phyloP scores from a whole-genome alignment of 1,284 basidiomycete species.

The Termitomyces sp. region DNA sequence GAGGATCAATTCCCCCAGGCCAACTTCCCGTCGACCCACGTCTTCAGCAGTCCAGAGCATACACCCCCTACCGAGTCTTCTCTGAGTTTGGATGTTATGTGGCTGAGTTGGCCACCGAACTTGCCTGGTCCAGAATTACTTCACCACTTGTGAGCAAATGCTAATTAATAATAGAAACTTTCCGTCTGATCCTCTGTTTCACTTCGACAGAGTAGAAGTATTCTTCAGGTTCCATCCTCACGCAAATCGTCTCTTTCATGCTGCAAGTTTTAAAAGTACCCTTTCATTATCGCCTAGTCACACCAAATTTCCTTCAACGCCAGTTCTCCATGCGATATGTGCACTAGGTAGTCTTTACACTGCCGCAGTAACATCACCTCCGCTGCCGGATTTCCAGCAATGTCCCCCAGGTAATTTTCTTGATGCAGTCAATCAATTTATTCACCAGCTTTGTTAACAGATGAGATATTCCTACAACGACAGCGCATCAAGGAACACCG shows the following conservation, averaged over 20 bases:
- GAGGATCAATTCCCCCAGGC: slow-evolving; percentile 22
- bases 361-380: slow-evolving; percentile 49
- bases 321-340: slow-evolving; percentile 72
- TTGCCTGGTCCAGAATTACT: slow-evolving; percentile 57
- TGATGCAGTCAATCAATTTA: not conserved
- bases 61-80: slow-evolving; percentile 8
- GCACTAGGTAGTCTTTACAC: slow-evolving; percentile 68
- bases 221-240: slow-evolving; percentile 73
- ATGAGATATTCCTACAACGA: slow-evolving; percentile 49
- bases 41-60: not conserved
- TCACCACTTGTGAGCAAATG: slow-evolving; percentile 52
- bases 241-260: slow-evolving; percentile 60
- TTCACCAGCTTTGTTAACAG: slow-evolving; percentile 21
- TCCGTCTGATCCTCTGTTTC: slow-evolving; percentile 4
- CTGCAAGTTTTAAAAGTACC: slow-evolving; percentile 56
- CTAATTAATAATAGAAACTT: not conserved
- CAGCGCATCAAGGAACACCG: slow-evolving; percentile 40
- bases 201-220: slow-evolving; percentile 49
- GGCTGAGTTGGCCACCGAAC: slow-evolving; percentile 58
- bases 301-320: slow-evolving; percentile 60
- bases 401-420: slow-evolving; percentile 38
- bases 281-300: slow-evolving; percentile 63
- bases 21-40: slow-evolving; percentile 8
- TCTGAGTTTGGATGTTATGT: slow-evolving; percentile 38
- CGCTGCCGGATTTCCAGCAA: slow-evolving; percentile 42